phyloP scores from a whole-genome alignment of 495 filamentous ascomycete genomes.

The Acidiella bohemica region DNA sequence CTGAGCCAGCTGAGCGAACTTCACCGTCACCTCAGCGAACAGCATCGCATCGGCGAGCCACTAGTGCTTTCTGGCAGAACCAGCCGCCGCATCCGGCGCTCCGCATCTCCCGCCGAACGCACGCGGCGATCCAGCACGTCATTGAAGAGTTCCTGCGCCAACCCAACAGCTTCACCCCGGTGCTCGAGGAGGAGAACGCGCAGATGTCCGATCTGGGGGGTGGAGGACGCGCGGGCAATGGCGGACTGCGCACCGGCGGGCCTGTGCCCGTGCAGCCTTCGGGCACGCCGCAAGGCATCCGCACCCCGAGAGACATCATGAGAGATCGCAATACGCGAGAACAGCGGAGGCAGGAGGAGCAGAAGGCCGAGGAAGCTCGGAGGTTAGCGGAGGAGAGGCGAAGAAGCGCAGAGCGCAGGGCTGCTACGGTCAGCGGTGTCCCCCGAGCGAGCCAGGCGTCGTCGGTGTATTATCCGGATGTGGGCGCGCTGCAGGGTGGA shows the following conservation, averaged over 20 bases:
- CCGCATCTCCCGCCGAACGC: constrained; percentile 49
- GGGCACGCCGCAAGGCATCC: constrained; percentile 22
- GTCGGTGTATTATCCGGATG: constrained; percentile 11
- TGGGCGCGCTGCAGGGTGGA: constrained; percentile 2
- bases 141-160: constrained; percentile 82
- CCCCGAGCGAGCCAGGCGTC: constrained; percentile 11
- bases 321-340: constrained; percentile 26
- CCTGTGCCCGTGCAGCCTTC: constrained; percentile 26
- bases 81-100: constrained; percentile 38
- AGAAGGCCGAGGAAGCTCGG: constrained; percentile 22
- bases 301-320: constrained; percentile 30
- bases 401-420: constrained; percentile 28
- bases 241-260: constrained; percentile 27
- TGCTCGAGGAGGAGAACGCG: constrained; percentile 80
- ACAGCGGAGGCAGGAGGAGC: constrained; percentile 19
- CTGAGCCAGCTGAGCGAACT: constrained; percentile 22
- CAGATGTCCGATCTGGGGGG: constrained; percentile 69
- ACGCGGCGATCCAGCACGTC: constrained; percentile 73
- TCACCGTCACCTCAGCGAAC: constrained; percentile 5
- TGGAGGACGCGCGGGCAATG: constrained; percentile 29
- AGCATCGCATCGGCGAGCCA: constrained; percentile 21
- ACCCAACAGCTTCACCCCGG: constrained; percentile 71
- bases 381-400: constrained; percentile 23
- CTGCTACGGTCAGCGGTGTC: constrained; percentile 25
- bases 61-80: constrained; percentile 20